A percentile compares a stretch with the other conserved stretches of the same genome.
Evolutionary conservation across 2,329 filamentous ascomycete species (phyloP).

Genomic region (Nemania diffusa): DNA sequence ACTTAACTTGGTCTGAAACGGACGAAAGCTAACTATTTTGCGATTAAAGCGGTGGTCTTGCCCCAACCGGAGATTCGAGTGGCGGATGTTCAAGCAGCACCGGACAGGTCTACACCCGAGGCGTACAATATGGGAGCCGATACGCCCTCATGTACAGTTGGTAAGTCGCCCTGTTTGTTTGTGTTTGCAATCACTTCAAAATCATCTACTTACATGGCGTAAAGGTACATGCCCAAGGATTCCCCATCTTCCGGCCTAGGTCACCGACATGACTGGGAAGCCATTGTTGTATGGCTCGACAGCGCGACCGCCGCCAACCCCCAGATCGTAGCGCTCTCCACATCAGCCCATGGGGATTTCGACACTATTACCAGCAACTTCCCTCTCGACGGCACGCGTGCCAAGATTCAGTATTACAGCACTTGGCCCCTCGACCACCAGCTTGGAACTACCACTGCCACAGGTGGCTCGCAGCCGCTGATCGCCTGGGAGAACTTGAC

Average conservation of each 20-base stretch:
- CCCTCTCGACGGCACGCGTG: conserved; percentile 43
- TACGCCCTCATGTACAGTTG: conserved; percentile 51
- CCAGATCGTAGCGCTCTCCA: conserved; percentile 47
- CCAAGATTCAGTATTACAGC: conserved; percentile 49
- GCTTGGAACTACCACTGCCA: conserved; percentile 48
- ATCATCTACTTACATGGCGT: conserved; percentile 17
- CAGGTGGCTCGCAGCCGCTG: conserved; percentile 53
- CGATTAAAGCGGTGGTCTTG: conserved; percentile 45
- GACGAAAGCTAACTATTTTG: conserved; percentile 1
- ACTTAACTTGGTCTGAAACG: neutral
- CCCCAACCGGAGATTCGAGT: conserved; percentile 42
- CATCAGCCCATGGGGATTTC: conserved; percentile 50
- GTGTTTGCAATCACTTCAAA: neutral
- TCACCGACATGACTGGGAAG: conserved; percentile 54
- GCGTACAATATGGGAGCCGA: conserved; percentile 41
- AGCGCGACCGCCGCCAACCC: conserved; percentile 40
- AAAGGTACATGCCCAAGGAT: conserved; percentile 56
- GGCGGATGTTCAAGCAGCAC: conserved; percentile 46
- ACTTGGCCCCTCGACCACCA: conserved; percentile 51
- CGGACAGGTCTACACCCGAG: conserved; percentile 52
- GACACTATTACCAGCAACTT: conserved; percentile 42
- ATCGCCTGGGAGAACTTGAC: conserved; percentile 55
- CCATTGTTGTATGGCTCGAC: conserved; percentile 50
- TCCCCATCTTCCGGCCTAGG: conserved; percentile 50
- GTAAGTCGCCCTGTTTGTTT: conserved; percentile 35